These are phyloP conservation scores for Aspergillus fischeri DNA, from an alignment of 2,329 filamentous ascomycete species.

Conservation along the genomic window DNA sequence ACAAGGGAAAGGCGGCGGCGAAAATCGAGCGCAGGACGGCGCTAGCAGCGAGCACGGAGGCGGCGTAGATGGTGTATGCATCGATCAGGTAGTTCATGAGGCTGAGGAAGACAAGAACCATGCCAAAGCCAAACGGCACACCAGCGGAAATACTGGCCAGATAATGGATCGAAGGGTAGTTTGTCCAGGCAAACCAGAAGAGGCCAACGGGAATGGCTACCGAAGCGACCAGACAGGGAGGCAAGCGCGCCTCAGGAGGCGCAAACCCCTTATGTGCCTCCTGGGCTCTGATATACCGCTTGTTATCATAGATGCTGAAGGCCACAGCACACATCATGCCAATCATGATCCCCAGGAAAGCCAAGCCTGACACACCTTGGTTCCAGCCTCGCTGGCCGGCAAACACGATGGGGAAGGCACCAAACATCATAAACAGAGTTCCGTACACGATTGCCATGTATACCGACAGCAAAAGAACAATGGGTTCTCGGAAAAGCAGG, in stretches of 20 bases:
- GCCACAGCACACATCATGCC: constrained; percentile 30
- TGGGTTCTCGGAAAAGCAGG: constrained; percentile 47
- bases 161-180: constrained; percentile 41
- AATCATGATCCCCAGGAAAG: constrained; percentile 30
- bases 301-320: constrained; percentile 37
- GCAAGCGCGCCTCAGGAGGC: constrained; percentile 54
- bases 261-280: constrained; percentile 18
- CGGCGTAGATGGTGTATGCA: constrained; percentile 39
- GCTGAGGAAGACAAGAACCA: constrained; percentile 38
- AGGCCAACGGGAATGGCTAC: constrained; percentile 52
- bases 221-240: constrained; percentile 46
- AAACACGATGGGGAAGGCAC: constrained; percentile 29
- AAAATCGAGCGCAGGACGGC: constrained; percentile 43
- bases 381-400: constrained; percentile 21
- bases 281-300: constrained; percentile 26
- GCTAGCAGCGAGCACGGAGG: constrained; percentile 40
- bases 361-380: constrained; percentile 22
- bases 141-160: constrained; percentile 33
- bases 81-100: constrained; percentile 43
- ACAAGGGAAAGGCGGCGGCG: constrained; percentile 44
- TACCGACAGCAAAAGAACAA: constrained; percentile 25
- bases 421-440: constrained; percentile 29
- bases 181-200: constrained; percentile 60
- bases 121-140: constrained; percentile 39
- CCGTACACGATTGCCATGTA: constrained; percentile 30